Evolutionary conservation across 176 grass and related monocot genomes (phyloP), one percentile per base, ranked within the genome.

Genomic region (Zizania latifolia): DNA sequence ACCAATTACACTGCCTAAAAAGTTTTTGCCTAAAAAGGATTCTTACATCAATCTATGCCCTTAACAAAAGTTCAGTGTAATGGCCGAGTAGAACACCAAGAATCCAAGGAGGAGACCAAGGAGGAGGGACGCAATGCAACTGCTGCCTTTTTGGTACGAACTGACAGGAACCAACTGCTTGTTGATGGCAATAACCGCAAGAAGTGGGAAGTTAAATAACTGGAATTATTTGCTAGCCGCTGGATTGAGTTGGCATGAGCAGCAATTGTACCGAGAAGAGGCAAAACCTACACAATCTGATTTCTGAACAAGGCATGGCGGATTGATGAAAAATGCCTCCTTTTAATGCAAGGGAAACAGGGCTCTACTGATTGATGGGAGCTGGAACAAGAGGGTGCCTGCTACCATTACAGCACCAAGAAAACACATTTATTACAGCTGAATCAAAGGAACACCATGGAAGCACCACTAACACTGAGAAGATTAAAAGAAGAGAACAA

Each of bases 261-360:
- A 38, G 44, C 36, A 69, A 69, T 21, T 39, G 59, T 82, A 82
- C 58, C 45, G 37, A 67, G 59, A 56, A 69, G 39, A 67, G 51
- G 68, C 71, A 63, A 29, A 60, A 59, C 58, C 76, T 57, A 58
- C 60, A 76, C 80, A 33, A 66, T n/a, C n/a, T n/a, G n/a, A n/a
- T n/a, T n/a, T n/a, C n/a, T n/a, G n/a, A n/a, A n/a, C n/a, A n/a
- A n/a, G n/a, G n/a, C n/a, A n/a, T 5, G 27, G 33, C 8, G 45
- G 19, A 58, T 31, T 45, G 44, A 75, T 58, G 30, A 68, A 78
- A n/a, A 56, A 41, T 57, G 58, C 26, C 46, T 55, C 45, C 62
- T 82, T 79, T 35, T 46, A 28, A n/a, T 27, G 30, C 1, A 16
- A 27, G 11, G 27, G 6, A 39, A 43, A 46, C 10, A 16, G 53